phyloP scores from a whole-genome alignment of 768 basidiomycete species.

The Boletellus emodensis region DNA sequence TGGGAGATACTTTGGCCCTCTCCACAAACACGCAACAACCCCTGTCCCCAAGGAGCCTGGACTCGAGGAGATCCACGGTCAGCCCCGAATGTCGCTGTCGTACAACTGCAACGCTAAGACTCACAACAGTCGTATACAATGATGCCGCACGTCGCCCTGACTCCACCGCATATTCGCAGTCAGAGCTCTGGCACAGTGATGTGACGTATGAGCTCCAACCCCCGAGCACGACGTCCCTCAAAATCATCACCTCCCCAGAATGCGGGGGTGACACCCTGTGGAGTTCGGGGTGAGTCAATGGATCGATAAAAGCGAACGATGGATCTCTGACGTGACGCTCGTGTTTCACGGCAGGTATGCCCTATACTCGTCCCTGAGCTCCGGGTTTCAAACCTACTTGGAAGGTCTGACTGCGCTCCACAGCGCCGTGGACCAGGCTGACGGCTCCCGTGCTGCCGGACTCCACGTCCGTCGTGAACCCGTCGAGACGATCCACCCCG shows the following conservation, averaged over 20 bases:
- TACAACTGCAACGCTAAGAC: constrained; percentile 4
- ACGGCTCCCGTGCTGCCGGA: constrained; percentile 67
- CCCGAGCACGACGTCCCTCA: constrained; percentile 75
- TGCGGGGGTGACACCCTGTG: constrained; percentile 78
- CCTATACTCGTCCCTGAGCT: constrained; percentile 78
- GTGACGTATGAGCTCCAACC: constrained; percentile 79
- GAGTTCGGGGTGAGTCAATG: constrained; percentile 62
- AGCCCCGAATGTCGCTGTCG: constrained; percentile 11
- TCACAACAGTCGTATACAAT: constrained; percentile 60
- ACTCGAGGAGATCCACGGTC: constrained; percentile 73
- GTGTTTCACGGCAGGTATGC: constrained; percentile 50
- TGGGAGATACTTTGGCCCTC: constrained; percentile 64
- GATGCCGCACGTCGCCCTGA: constrained; percentile 62
- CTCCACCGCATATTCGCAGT: constrained; percentile 59
- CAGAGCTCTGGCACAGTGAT: constrained; percentile 82
- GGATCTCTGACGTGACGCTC: constrained; percentile 5
- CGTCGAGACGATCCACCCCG: constrained; percentile 70
- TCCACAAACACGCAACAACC: constrained; percentile 82
- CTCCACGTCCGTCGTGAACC: constrained; percentile 65
- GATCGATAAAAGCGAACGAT: not conserved
- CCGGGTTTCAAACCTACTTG: constrained; percentile 69
- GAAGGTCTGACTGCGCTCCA: constrained; percentile 72
- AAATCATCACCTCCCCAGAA: constrained; percentile 65
- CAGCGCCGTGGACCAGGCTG: constrained; percentile 73
- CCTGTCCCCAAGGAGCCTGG: constrained; percentile 67